These are phyloP conservation scores for Xylaria digitata DNA, from an alignment of 2,329 filamentous ascomycete species.

Conservation along the genomic window DNA sequence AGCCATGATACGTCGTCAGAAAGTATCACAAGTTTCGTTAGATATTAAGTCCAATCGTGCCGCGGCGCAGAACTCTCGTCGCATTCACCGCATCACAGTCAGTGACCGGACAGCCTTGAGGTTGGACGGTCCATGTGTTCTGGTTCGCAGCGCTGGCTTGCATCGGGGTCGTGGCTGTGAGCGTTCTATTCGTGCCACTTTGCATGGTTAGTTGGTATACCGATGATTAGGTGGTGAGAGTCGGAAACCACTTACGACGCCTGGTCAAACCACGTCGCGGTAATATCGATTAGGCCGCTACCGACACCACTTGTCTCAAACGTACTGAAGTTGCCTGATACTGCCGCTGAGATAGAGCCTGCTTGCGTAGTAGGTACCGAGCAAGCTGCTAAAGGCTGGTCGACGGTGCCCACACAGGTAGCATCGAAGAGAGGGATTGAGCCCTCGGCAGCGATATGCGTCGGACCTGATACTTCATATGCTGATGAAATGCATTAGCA, in stretches of 20 bases:
- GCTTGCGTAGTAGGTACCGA: slow-evolving; percentile 19
- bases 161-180: slow-evolving; percentile 34
- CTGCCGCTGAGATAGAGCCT: not conserved
- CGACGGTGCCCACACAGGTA: slow-evolving; percentile 34
- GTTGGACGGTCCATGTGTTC: slow-evolving; percentile 32
- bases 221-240: not conserved
- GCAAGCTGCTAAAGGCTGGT: slow-evolving; percentile 34
- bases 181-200: slow-evolving; percentile 22
- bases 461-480: slow-evolving; percentile 34
- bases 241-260: slow-evolving; percentile 26
- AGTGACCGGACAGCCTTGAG: slow-evolving; percentile 31
- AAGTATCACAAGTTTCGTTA: slow-evolving; percentile 6
- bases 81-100: slow-evolving; percentile 16
- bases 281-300: slow-evolving; percentile 33
- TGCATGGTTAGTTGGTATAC: not conserved
- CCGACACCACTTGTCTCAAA: slow-evolving; percentile 41
- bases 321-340: slow-evolving; percentile 41
- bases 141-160: slow-evolving; percentile 32
- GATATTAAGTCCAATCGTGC: slow-evolving; percentile 11
- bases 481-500: slow-evolving; percentile 26
- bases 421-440: slow-evolving; percentile 33
- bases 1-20: slow-evolving; percentile 13
- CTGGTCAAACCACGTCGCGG: slow-evolving; percentile 33
- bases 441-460: slow-evolving; percentile 15
- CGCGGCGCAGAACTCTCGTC: slow-evolving; percentile 17